Evolutionary conservation across 2,329 filamentous ascomycete species (phyloP).

Genomic region (Capronia coronata): DNA sequence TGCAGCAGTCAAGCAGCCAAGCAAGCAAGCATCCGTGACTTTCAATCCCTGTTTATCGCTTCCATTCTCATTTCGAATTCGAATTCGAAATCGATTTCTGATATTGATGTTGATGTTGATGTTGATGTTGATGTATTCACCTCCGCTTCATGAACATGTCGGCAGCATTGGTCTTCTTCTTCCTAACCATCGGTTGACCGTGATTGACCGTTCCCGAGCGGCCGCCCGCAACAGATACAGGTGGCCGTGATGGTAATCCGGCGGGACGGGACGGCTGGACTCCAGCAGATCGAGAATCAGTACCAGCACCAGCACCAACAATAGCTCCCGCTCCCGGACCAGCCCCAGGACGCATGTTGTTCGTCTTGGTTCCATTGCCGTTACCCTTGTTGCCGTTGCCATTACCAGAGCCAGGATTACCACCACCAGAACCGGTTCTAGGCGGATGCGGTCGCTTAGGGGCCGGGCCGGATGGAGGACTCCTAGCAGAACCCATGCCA

Average conservation of each 20-base stretch:
- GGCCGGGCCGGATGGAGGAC: background rate
- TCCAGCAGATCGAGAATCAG: background rate
- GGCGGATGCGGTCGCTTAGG: background rate
- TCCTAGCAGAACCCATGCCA: background rate
- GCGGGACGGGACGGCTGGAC: background rate
- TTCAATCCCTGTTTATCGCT: too few relatives aligned
- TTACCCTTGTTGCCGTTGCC: too few relatives aligned
- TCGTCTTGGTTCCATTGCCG: background rate
- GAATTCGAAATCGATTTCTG: too few relatives aligned
- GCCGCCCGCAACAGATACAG: slow-evolving; percentile 1
- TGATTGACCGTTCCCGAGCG: background rate
- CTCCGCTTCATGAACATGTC: slow-evolving; percentile 23
- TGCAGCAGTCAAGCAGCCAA: too few relatives aligned
- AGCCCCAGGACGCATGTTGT: too few relatives aligned
- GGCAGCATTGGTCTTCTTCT: slow-evolving; percentile 23
- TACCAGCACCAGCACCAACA: background rate
- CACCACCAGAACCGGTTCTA: background rate
- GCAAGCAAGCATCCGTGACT: too few relatives aligned
- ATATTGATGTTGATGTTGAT: too few relatives aligned
- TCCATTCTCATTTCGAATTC: too few relatives aligned
- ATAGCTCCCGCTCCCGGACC: too few relatives aligned
- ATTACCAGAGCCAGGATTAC: background rate
- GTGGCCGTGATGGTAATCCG: background rate
- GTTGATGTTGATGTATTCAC: too few relatives aligned
- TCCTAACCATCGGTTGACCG: slow-evolving; percentile 17